Conservation (phyloP, 306 rosid species). For the Sphenostylis stenocarpa region DNA sequence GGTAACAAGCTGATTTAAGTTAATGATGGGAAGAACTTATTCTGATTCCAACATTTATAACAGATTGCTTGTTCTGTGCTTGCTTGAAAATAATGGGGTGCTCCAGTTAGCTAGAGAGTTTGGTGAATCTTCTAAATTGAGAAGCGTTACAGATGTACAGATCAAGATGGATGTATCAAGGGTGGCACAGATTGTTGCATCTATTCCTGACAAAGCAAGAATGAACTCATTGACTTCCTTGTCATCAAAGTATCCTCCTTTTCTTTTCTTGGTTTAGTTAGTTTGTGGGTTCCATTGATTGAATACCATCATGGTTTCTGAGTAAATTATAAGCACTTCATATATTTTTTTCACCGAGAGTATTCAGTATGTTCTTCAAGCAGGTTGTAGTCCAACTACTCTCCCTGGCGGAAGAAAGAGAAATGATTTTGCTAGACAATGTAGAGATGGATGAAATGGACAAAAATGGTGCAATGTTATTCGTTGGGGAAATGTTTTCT, state of each 20-base stretch:
- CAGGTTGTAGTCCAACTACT: slow-evolving; percentile 71
- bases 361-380: slow-evolving; percentile 78
- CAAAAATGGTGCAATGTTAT: slow-evolving; percentile 53
- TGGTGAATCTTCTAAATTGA: slow-evolving; percentile 39
- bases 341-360: slow-evolving; percentile 58
- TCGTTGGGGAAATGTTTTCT: slow-evolving; percentile 82
- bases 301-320: slow-evolving; percentile 17
- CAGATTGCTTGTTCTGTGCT: slow-evolving; percentile 77
- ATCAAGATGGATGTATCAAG: slow-evolving; percentile 52
- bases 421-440: slow-evolving; percentile 27
- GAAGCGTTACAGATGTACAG: slow-evolving; percentile 33
- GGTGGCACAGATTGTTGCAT: slow-evolving; percentile 76
- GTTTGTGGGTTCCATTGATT: slow-evolving; percentile 3
- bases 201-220: slow-evolving; percentile 93
- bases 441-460: slow-evolving; percentile 30
- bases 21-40: slow-evolving; percentile 22
- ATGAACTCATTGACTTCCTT: slow-evolving; percentile 57
- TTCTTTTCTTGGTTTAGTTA: slow-evolving; percentile 24
- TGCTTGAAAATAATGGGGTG: slow-evolving; percentile 83
- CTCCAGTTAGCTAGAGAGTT: slow-evolving; percentile 81
- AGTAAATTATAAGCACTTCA: background rate
- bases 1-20: slow-evolving; percentile 13
- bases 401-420: slow-evolving; percentile 63
- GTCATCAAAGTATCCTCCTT: slow-evolving; percentile 85
- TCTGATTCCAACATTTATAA: slow-evolving; percentile 21